These are phyloP conservation scores for Sphagnum fallax DNA, from an alignment of 228 moss, liverwort and hornwort genomes.

Conservation along the genomic window DNA sequence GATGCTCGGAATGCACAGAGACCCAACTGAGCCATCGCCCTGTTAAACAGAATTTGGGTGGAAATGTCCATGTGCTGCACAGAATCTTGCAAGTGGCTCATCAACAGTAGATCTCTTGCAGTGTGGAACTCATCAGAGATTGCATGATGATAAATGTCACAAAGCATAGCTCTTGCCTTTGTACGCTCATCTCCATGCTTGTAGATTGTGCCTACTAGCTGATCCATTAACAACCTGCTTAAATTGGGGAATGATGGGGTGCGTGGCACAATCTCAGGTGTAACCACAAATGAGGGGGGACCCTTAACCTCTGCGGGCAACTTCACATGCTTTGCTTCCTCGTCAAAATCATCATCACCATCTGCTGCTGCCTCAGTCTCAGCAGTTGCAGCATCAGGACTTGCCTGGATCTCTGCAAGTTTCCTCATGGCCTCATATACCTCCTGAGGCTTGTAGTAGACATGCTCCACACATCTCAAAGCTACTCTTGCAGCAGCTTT, in stretches of 20 bases:
- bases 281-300: conserved; percentile 59
- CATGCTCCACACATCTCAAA: conserved; percentile 81
- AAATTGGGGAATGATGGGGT: conserved; percentile 67
- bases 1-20: conserved; percentile 85
- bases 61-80: conserved; percentile 97
- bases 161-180: conserved; percentile 94
- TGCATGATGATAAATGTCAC: conserved; percentile 94
- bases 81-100: conserved; percentile 95
- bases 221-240: conserved; percentile 77
- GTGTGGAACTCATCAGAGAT: conserved; percentile 82
- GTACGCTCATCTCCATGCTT: conserved; percentile 92
- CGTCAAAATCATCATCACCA: conserved; percentile 49
- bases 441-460: conserved; percentile 96
- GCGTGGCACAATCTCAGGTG: conserved; percentile 65
- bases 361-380: conserved; percentile 39
- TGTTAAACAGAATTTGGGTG: conserved; percentile 84
- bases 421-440: conserved; percentile 94
- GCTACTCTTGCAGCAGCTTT: conserved; percentile 78
- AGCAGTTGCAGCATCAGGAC: conserved; percentile 25
- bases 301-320: conserved; percentile 62
- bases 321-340: conserved; percentile 46
- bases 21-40: conserved; percentile 91
- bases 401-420: conserved; percentile 66
- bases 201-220: conserved; percentile 81
- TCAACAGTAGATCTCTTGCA: conserved; percentile 78